phyloP scores from a whole-genome alignment of 2,329 filamentous ascomycete genomes.

The Nannizzia gypsea region DNA sequence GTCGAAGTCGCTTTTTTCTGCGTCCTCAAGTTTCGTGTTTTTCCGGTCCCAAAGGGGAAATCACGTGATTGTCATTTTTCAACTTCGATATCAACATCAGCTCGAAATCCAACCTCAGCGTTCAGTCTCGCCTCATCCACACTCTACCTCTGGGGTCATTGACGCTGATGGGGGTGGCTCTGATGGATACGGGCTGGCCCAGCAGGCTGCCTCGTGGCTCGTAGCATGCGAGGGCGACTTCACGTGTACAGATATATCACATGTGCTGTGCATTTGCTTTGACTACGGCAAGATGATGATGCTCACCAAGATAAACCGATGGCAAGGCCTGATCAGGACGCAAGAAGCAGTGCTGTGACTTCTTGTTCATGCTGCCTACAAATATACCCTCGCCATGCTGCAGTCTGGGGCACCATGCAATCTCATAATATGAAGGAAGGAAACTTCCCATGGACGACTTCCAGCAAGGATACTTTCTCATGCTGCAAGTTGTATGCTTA shows the following conservation, averaged over 20 bases:
- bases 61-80: not conserved
- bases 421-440: not conserved
- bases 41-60: not conserved
- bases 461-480: not conserved
- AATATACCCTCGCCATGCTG: conserved; percentile 1
- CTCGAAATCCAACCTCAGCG: not conserved
- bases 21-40: not conserved
- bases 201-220: not conserved
- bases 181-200: not conserved
- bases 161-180: not conserved
- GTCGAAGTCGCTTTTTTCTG: not conserved
- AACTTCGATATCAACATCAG: too few species aligned
- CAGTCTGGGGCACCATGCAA: not conserved
- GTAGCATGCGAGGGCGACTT: not conserved
- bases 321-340: not conserved
- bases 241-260: not conserved
- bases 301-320: not conserved
- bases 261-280: not conserved
- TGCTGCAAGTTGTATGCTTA: not conserved
- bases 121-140: not conserved
- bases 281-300: not conserved
- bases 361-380: not conserved
- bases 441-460: not conserved
- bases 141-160: not conserved
- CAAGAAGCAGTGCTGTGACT: not conserved